These are phyloP conservation scores for Aspergillus aculeatinus DNA, from an alignment of 2,329 filamentous ascomycete genomes.

Conservation along the genomic window DNA sequence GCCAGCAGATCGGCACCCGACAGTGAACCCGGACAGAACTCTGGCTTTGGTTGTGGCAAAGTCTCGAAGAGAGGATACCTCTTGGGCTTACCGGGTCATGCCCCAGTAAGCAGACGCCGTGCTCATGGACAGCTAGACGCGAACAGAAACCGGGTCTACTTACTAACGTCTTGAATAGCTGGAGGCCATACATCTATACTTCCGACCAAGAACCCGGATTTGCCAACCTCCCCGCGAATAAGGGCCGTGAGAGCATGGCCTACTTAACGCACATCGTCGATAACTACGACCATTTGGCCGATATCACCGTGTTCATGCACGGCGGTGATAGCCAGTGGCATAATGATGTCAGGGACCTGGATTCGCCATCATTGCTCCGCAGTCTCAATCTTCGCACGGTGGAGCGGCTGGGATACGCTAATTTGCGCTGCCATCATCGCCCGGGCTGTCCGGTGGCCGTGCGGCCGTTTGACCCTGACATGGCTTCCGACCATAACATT, in stretches of 20 bases:
- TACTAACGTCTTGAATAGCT: not conserved
- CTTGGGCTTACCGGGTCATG: not conserved
- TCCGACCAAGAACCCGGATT: conserved; percentile 19
- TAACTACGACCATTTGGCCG: conserved; percentile 58
- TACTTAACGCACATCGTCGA: conserved; percentile 64
- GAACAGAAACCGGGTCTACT: not conserved
- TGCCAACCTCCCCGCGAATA: conserved; percentile 9
- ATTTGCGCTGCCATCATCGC: conserved; percentile 34
- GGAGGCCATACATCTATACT: conserved; percentile 22
- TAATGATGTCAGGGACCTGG: conserved; percentile 24
- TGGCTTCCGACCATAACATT: conserved; percentile 20
- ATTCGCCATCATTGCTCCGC: conserved; percentile 21
- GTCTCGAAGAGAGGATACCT: not conserved
- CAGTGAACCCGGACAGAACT: not conserved
- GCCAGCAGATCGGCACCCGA: not conserved
- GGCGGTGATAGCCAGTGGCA: conserved; percentile 26
- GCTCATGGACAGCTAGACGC: not conserved
- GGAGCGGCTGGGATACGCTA: conserved; percentile 34
- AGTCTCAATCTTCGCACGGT: conserved; percentile 31
- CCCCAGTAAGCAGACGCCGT: conserved; percentile 4
- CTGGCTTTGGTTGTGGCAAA: not conserved
- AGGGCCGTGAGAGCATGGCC: conserved; percentile 62
- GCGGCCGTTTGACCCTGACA: conserved; percentile 26
- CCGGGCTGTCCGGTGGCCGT: conserved; percentile 38
- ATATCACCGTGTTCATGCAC: conserved; percentile 61